phyloP scores from a whole-genome alignment of 371 early-diverging fungal species.

The Syncephalastrum racemosum region DNA sequence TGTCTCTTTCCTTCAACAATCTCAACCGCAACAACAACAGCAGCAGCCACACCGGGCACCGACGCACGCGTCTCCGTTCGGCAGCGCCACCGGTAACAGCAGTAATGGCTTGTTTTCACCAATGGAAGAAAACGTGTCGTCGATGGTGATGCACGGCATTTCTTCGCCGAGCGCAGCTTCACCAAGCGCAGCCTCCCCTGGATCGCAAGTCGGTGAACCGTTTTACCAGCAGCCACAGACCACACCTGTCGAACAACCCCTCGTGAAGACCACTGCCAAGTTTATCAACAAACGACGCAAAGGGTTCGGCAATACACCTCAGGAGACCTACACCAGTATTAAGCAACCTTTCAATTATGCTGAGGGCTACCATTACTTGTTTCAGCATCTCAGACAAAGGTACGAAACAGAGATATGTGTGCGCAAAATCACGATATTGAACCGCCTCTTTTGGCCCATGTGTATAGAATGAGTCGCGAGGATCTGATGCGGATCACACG shows the following conservation, averaged over 20 bases:
- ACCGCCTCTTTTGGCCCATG: neutral
- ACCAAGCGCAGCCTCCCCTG: neutral
- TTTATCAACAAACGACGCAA: conserved; percentile 16
- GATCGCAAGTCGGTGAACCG: neutral
- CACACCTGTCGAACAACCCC: neutral
- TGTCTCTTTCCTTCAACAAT: conserved; percentile 9
- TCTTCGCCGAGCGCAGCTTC: conserved; percentile 8
- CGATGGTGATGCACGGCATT: conserved; percentile 1
- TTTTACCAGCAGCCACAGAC: conserved; percentile 4
- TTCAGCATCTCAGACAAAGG: conserved; percentile 71
- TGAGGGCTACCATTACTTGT: conserved; percentile 84
- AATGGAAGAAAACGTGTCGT: too few species aligned
- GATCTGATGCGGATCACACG: conserved; percentile 86
- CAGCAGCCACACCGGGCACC: neutral
- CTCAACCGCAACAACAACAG: conserved; percentile 12
- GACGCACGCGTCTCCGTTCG: neutral
- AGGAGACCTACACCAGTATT: conserved; percentile 13
- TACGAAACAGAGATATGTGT: conserved; percentile 15
- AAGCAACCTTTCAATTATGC: conserved; percentile 78
- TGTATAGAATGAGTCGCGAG: conserved; percentile 76
- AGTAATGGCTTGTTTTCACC: neutral
- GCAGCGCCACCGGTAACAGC: neutral
- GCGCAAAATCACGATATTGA: neutral
- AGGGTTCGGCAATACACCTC: conserved; percentile 14
- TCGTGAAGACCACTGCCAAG: conserved; percentile 7